A percentile compares a stretch with the other conserved stretches of the same genome.
Evolutionary conservation across 345 rosid species (phyloP).

Genomic region (Mercurialis annua): DNA sequence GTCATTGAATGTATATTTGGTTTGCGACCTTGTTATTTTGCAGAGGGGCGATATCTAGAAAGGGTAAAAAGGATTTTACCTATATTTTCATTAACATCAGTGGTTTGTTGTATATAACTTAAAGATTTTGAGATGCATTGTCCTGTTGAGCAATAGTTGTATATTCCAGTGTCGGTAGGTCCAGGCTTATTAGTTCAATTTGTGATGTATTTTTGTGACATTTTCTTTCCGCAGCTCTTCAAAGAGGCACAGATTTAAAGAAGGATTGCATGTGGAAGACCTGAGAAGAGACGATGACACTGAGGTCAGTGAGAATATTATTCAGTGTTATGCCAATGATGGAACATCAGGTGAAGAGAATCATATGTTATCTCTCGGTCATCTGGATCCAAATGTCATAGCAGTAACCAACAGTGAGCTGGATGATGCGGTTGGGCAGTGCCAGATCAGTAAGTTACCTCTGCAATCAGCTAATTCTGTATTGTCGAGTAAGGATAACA

Average conservation of each 20-base stretch:
- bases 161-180: neutral
- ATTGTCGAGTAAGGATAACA: too few species aligned
- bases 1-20: neutral
- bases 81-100: neutral
- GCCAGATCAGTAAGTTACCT: neutral
- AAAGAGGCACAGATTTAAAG: constrained; percentile 24
- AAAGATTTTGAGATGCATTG: neutral
- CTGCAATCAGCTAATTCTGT: neutral
- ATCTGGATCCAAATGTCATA: constrained; percentile 15
- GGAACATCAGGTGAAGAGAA: neutral
- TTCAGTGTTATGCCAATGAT: too few species aligned
- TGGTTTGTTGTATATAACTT: neutral
- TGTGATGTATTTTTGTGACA: neutral
- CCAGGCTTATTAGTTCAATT: neutral
- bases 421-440: neutral
- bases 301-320: too few species aligned
- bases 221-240: constrained; percentile 5
- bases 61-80: constrained; percentile 28
- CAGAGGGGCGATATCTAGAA: constrained; percentile 32
- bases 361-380: too few species aligned
- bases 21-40: constrained; percentile 12
- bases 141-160: neutral
- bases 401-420: neutral
- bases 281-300: neutral
- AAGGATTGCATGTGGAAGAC: constrained; percentile 17